phyloP scores from a whole-genome alignment of 129 eudicot genomes.

The Tagetes patula region DNA sequence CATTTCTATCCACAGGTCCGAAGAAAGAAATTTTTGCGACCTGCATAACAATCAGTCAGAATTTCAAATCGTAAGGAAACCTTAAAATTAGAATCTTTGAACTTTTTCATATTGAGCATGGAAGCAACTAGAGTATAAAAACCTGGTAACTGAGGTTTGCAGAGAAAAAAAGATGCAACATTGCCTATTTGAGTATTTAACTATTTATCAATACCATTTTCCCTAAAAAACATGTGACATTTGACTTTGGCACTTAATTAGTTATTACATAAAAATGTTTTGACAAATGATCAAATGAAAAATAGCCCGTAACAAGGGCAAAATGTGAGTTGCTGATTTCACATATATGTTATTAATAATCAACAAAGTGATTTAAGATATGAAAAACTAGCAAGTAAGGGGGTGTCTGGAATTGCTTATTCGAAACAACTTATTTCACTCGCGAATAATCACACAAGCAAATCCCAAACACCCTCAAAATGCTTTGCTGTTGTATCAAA shows the following conservation, averaged over 20 bases:
- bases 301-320: not conserved
- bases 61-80: not conserved
- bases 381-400: not conserved
- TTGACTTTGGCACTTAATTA: slow-evolving; percentile 1
- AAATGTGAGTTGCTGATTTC: not conserved
- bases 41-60: slow-evolving; percentile 1
- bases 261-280: not conserved
- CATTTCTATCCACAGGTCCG: not conserved
- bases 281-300: slow-evolving; percentile 1
- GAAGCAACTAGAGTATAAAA: not conserved
- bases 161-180: not conserved
- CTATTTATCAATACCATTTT: not conserved
- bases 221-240: slow-evolving; percentile 11
- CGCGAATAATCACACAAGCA: not conserved
- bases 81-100: no score
- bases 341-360: not conserved
- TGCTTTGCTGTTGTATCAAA: not conserved
- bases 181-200: not conserved
- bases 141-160: not conserved
- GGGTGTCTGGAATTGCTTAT: not conserved
- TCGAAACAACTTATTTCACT: not conserved
- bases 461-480: not conserved
- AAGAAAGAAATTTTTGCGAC: not conserved
- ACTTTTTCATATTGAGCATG: not conserved
- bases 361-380: not conserved